phyloP scores from a whole-genome alignment of 176 grass and related monocot genomes.

The Pharus latifolius region DNA sequence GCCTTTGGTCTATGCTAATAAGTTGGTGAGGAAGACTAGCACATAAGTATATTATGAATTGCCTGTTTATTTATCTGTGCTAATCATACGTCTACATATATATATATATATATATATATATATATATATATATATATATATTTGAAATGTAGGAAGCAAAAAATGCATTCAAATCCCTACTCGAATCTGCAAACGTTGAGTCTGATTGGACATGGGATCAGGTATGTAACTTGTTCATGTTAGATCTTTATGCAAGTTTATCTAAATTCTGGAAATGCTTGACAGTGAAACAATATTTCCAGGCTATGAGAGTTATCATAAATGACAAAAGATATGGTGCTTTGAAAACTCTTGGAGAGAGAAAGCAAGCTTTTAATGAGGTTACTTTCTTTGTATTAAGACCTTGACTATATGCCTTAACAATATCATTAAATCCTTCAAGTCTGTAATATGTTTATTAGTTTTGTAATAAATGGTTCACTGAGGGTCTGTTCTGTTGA shows the following conservation, averaged over 20 bases:
- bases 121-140: background rate
- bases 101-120: background rate
- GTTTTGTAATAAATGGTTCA: background rate
- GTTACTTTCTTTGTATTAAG: conserved; percentile 28
- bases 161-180: conserved; percentile 78
- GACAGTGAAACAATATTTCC: conserved; percentile 23
- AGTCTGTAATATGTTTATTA: background rate
- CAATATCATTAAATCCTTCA: background rate
- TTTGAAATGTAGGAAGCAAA: conserved; percentile 61
- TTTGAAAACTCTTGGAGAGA: conserved; percentile 93
- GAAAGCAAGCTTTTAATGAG: conserved; percentile 99
- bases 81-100: background rate
- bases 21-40: conserved; percentile 46
- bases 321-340: conserved; percentile 91
- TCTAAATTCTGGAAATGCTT: conserved; percentile 3
- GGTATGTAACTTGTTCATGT: conserved; percentile 27
- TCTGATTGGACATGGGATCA: conserved; percentile 97
- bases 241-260: background rate
- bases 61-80: background rate
- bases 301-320: conserved; percentile 96
- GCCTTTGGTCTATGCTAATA: conserved; percentile 68
- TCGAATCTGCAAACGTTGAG: conserved; percentile 85
- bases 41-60: conserved; percentile 7
- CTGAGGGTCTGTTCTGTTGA: background rate
- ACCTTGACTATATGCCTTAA: background rate